Evolutionary conservation across 495 filamentous ascomycete genomes (phyloP).

Genomic region (Neurospora cerealis): DNA sequence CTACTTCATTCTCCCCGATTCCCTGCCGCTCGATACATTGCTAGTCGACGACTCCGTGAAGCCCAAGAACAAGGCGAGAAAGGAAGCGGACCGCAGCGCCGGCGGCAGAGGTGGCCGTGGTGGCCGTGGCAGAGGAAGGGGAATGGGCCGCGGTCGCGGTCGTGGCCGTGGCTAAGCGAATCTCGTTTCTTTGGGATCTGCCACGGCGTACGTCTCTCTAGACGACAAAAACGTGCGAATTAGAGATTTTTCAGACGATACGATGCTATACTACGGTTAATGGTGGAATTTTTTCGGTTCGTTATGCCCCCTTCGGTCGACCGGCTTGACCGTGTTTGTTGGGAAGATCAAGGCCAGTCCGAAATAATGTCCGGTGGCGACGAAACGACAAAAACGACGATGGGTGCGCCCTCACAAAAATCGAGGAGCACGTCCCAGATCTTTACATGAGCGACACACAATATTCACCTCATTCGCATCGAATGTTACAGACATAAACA

Average conservation of each 20-base stretch:
- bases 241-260: background rate
- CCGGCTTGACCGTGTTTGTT: background rate
- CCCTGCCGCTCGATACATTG: conserved; percentile 84
- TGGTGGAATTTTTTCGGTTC: background rate
- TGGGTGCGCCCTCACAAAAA: background rate
- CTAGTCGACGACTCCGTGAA: conserved; percentile 94
- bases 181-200: background rate
- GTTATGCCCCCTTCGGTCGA: background rate
- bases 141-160: conserved; percentile 11
- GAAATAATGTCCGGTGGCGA: background rate
- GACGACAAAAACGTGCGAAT: background rate
- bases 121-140: conserved; percentile 51
- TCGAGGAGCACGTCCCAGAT: background rate
- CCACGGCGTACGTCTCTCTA: background rate
- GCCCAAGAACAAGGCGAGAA: conserved; percentile 98
- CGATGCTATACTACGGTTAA: background rate
- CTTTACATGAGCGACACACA: background rate
- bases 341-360: background rate
- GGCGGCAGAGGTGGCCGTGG: conserved; percentile 50
- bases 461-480: background rate
- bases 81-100: conserved; percentile 65
- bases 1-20: conserved; percentile 86
- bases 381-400: background rate
- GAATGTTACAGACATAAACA: background rate
- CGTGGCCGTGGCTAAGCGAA: conserved; percentile 11